Evolutionary conservation across 768 basidiomycete genomes (phyloP).

Genomic region (Mycena venus): DNA sequence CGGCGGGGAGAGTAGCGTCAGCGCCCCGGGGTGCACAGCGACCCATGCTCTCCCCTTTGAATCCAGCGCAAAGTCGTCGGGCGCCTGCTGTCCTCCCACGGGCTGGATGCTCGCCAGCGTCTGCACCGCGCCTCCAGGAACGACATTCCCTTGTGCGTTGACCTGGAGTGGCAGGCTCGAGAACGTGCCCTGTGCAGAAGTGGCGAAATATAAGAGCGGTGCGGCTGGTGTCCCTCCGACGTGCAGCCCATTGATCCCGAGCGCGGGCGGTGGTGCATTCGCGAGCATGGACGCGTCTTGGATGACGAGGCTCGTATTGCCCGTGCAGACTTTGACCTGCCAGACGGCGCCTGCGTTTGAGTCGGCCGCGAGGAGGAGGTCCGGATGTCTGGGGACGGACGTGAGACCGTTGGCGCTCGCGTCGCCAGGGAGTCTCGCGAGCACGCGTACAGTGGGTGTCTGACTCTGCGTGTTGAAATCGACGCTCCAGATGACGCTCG

Average conservation of each 20-base stretch:
- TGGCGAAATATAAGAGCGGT: neutral
- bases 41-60: slow-evolving; percentile 9
- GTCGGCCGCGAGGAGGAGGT: slow-evolving; percentile 16
- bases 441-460: neutral
- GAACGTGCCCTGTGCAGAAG: neutral
- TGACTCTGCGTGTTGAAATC: neutral
- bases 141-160: neutral
- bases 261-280: neutral
- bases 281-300: slow-evolving; percentile 9
- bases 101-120: neutral
- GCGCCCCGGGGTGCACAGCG: slow-evolving; percentile 9
- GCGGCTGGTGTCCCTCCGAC: neutral
- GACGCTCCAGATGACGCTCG: slow-evolving; percentile 15
- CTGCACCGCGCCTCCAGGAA: neutral
- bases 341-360: slow-evolving; percentile 14
- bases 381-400: neutral
- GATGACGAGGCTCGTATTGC: neutral
- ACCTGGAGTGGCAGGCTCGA: neutral
- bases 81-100: neutral
- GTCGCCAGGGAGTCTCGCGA: neutral
- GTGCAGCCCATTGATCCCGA: slow-evolving; percentile 26
- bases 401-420: slow-evolving; percentile 3
- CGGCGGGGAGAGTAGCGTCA: neutral
- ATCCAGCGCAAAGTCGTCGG: slow-evolving; percentile 26
- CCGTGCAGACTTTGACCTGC: slow-evolving; percentile 10